These are phyloP conservation scores for Pseudogymnoascus sp. DNA, from an alignment of 2,329 filamentous ascomycete genomes.

Conservation along the genomic window DNA sequence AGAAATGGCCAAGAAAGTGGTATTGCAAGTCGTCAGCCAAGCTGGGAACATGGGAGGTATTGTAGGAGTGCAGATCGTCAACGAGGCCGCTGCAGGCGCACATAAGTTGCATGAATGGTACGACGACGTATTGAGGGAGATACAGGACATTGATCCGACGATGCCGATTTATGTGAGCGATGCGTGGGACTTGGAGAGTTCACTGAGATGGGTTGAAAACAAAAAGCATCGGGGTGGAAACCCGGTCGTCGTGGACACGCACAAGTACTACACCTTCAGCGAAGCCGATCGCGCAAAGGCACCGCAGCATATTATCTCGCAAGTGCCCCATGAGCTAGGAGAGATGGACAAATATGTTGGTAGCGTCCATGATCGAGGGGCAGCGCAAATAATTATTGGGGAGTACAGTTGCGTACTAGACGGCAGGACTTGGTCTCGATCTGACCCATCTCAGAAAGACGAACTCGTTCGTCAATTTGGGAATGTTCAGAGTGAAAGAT, in stretches of 20 bases:
- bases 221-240: constrained; percentile 33
- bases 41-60: constrained; percentile 30
- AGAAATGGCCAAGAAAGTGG: constrained; percentile 40
- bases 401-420: constrained; percentile 53
- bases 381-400: constrained; percentile 45
- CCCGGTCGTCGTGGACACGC: constrained; percentile 50
- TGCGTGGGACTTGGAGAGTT: constrained; percentile 44
- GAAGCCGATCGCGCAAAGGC: constrained; percentile 43
- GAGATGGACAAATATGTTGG: constrained; percentile 42
- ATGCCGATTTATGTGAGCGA: constrained; percentile 53
- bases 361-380: constrained; percentile 40
- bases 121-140: constrained; percentile 39
- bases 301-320: constrained; percentile 44
- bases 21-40: constrained; percentile 40
- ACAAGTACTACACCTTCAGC: constrained; percentile 53
- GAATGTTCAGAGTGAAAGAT: constrained; percentile 40
- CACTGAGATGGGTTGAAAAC: constrained; percentile 37
- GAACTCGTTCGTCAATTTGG: constrained; percentile 41
- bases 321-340: constrained; percentile 36
- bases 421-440: constrained; percentile 43
- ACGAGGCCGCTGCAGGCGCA: constrained; percentile 46
- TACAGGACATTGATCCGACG: constrained; percentile 39
- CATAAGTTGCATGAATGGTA: constrained; percentile 51
- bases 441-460: constrained; percentile 36
- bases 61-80: constrained; percentile 50